phyloP scores from a whole-genome alignment of 192 early-diverging fungal species.

The Mortierella hygrophila region DNA sequence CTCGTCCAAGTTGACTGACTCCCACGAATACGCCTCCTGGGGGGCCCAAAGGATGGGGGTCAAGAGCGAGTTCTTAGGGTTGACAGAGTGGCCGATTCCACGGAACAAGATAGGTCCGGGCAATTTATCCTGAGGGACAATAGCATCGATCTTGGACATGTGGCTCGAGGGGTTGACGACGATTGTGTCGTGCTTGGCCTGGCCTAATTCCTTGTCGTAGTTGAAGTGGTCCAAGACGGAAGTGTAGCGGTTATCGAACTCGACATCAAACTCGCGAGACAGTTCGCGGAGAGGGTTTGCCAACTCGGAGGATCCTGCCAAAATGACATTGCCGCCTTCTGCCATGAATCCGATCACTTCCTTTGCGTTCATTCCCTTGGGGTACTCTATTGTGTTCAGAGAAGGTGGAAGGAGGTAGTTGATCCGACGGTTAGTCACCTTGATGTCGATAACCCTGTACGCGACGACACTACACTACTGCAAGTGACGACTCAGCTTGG shows the following conservation, averaged over 20 bases:
- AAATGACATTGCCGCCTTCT: constrained; percentile 90
- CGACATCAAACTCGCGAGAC: constrained; percentile 90
- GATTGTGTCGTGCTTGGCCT: constrained; percentile 65
- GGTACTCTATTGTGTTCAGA: constrained; percentile 54
- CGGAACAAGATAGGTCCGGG: constrained; percentile 74
- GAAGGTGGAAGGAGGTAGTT: neutral
- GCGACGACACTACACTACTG: neutral
- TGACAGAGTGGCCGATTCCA: constrained; percentile 83
- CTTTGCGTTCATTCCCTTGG: constrained; percentile 62
- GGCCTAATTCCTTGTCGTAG: constrained; percentile 56
- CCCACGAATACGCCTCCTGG: constrained; percentile 77
- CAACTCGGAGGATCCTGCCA: constrained; percentile 75
- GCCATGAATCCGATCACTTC: constrained; percentile 89
- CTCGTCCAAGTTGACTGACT: constrained; percentile 56
- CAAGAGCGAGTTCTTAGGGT: constrained; percentile 71
- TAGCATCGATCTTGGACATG: constrained; percentile 56
- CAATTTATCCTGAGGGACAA: constrained; percentile 58
- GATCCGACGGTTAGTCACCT: neutral
- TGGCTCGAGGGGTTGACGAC: constrained; percentile 60
- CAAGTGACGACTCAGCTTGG: neutral
- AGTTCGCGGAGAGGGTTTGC: constrained; percentile 83
- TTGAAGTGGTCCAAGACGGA: constrained; percentile 81
- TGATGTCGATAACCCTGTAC: neutral
- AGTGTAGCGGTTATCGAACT: constrained; percentile 80
- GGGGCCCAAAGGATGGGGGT: constrained; percentile 68